Conservation (phyloP, 192 early-diverging fungal genomes). For the Backusella tarrabulga region DNA sequence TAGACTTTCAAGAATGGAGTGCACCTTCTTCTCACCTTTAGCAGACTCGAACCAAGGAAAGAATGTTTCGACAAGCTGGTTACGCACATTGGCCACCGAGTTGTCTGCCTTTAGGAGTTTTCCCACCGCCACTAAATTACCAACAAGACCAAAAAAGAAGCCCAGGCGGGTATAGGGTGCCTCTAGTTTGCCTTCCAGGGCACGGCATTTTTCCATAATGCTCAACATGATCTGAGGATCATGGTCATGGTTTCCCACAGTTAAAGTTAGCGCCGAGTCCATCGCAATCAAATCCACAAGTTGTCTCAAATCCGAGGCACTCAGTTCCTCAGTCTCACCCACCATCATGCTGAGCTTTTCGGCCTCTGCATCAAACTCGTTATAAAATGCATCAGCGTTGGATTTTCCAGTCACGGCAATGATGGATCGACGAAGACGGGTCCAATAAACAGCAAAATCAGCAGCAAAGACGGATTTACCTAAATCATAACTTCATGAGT, state of each 20-base stretch:
- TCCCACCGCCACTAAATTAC: neutral
- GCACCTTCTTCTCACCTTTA: neutral
- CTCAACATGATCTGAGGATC: slow-evolving; percentile 14
- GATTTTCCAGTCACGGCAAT: neutral
- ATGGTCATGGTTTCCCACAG: neutral
- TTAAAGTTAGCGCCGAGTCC: slow-evolving; percentile 18
- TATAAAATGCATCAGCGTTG: neutral
- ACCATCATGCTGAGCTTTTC: slow-evolving; percentile 16
- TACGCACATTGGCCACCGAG: neutral
- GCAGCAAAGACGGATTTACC: slow-evolving; percentile 27
- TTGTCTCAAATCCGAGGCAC: slow-evolving; percentile 12
- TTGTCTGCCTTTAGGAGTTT: neutral
- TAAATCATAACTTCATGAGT: no score
- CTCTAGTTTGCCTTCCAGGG: neutral
- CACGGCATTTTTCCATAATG: neutral
- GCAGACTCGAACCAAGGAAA: slow-evolving; percentile 12
- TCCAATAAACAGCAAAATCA: slow-evolving; percentile 26
- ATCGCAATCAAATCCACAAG: slow-evolving; percentile 28
- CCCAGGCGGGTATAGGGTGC: neutral
- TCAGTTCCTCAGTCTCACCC: neutral
- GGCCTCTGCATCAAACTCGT: slow-evolving; percentile 14
- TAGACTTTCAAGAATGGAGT: neutral
- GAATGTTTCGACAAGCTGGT: slow-evolving; percentile 3
- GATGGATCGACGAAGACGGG: slow-evolving; percentile 21
- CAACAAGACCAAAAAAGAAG: neutral